phyloP scores from a whole-genome alignment of 495 filamentous ascomycete species.

The Penicillium samsonianum region DNA sequence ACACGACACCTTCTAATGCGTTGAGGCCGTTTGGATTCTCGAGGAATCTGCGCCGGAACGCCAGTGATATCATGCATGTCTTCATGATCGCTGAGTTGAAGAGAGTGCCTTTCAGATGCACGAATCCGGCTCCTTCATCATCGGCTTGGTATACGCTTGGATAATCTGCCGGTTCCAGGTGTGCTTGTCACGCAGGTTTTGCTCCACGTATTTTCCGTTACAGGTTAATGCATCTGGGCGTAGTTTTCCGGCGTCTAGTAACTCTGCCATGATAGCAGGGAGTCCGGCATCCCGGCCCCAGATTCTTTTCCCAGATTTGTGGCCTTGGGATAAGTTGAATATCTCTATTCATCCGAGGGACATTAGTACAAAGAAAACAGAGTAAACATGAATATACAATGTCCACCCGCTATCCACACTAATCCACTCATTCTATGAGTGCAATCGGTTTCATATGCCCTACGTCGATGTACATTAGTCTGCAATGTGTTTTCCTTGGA shows the following conservation, averaged over 20 bases:
- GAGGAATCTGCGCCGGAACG: too few species aligned
- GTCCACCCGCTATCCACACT: conserved; percentile 1
- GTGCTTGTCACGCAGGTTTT: conserved; percentile 43
- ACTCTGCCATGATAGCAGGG: too few species aligned
- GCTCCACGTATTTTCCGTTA: conserved; percentile 27
- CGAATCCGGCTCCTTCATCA: conserved; percentile 53
- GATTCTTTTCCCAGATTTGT: too few species aligned
- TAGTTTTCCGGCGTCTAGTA: background rate
- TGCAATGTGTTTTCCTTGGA: background rate
- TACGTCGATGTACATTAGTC: background rate
- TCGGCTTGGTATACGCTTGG: conserved; percentile 42
- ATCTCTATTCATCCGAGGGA: too few species aligned
- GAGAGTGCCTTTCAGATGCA: too few species aligned
- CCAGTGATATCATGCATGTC: too few species aligned
- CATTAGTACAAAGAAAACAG: too few species aligned
- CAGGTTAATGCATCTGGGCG: background rate
- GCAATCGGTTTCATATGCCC: background rate
- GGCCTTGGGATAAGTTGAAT: too few species aligned
- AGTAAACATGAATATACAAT: background rate
- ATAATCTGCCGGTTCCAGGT: conserved; percentile 48
- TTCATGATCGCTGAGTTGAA: too few species aligned
- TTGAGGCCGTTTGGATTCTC: too few species aligned
- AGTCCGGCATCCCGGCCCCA: too few species aligned
- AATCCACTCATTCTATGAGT: background rate
- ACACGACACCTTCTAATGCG: too few species aligned